Percentiles rank a stretch among this genome's conserved stretches.
Conservation (phyloP, 2,329 filamentous ascomycete species). For the Graphilbum sp. region DNA sequence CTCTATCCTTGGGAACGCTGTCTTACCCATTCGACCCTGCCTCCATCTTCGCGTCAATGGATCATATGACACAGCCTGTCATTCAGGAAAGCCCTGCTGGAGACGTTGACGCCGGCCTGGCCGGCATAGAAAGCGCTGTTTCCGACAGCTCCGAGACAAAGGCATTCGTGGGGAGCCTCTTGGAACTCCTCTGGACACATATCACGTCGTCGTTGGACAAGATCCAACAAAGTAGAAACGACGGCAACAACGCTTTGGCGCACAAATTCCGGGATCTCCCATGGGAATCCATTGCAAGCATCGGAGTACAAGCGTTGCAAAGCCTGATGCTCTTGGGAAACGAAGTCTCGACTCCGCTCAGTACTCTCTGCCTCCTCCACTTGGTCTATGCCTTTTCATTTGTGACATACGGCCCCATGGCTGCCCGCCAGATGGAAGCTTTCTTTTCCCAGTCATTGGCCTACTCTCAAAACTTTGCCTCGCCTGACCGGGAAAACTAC, state of each 20-base stretch:
- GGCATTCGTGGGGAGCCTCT: constrained; percentile 25
- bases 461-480: constrained; percentile 24
- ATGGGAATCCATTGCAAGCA: constrained; percentile 20
- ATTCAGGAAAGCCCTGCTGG: background rate
- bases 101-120: too few relatives aligned
- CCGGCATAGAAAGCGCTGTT: background rate
- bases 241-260: constrained; percentile 22
- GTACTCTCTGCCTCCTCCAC: constrained; percentile 34
- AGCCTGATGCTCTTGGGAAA: constrained; percentile 13
- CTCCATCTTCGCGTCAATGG: background rate
- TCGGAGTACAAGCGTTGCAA: constrained; percentile 24
- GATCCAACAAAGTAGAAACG: constrained; percentile 16
- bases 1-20: too few relatives aligned
- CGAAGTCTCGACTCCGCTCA: constrained; percentile 21
- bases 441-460: constrained; percentile 30
- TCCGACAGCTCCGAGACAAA: constrained; percentile 1
- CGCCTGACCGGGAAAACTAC: constrained; percentile 22
- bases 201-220: constrained; percentile 27
- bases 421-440: constrained; percentile 17
- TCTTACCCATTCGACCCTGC: background rate
- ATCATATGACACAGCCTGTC: too few relatives aligned
- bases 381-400: constrained; percentile 33
- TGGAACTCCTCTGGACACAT: constrained; percentile 29
- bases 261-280: constrained; percentile 23
- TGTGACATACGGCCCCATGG: constrained; percentile 23